Percentiles rank a stretch among this genome's conserved stretches.
phyloP scores from a whole-genome alignment of 2,329 filamentous ascomycete genomes.

The Zymoseptoria pseudotritici region DNA sequence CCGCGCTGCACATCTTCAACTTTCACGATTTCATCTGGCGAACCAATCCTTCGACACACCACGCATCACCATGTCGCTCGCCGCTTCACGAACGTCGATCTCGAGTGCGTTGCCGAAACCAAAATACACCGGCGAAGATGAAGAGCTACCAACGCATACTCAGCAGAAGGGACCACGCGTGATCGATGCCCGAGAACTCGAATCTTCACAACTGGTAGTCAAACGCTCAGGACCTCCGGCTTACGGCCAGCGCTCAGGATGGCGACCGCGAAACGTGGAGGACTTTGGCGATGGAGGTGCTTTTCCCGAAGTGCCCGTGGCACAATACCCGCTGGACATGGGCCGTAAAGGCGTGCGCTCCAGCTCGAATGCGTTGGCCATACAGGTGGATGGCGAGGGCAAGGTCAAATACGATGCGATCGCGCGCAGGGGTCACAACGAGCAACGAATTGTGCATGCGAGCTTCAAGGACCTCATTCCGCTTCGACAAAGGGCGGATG shows the following conservation, averaged over 20 bases:
- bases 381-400: slow-evolving; percentile 84
- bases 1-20: neutral
- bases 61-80: slow-evolving; percentile 14
- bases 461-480: slow-evolving; percentile 97
- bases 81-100: slow-evolving; percentile 47
- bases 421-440: slow-evolving; percentile 77
- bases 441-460: slow-evolving; percentile 78
- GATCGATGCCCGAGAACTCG: slow-evolving; percentile 68
- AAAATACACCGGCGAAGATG: slow-evolving; percentile 83
- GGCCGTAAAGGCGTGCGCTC: slow-evolving; percentile 61
- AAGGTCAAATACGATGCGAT: slow-evolving; percentile 97
- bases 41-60: neutral
- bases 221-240: slow-evolving; percentile 77
- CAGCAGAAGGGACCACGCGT: slow-evolving; percentile 76
- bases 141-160: slow-evolving; percentile 64
- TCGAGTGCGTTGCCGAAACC: slow-evolving; percentile 78
- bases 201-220: slow-evolving; percentile 78
- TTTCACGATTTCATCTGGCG: neutral
- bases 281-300: slow-evolving; percentile 96
- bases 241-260: slow-evolving; percentile 80
- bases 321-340: slow-evolving; percentile 95
- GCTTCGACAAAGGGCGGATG: slow-evolving; percentile 82
- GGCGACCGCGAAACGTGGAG: slow-evolving; percentile 80
- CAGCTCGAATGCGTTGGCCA: slow-evolving; percentile 77
- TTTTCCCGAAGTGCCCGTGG: slow-evolving; percentile 87